Conservation (phyloP, 176 grass and related monocot genomes). For the Urochloa ruziziensis region DNA sequence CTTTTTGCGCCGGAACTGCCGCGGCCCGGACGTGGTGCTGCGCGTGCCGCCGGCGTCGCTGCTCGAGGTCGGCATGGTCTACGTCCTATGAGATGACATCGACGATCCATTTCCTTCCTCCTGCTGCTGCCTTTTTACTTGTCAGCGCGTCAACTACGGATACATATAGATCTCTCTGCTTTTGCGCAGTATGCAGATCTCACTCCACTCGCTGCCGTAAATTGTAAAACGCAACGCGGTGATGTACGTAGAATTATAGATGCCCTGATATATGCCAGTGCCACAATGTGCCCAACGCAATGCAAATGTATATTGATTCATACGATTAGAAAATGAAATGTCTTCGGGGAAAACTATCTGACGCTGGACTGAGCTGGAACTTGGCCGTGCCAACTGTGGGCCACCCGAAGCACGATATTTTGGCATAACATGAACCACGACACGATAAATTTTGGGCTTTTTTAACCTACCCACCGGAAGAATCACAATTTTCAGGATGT, state of each 20-base stretch:
- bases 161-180: background rate
- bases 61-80: constrained; percentile 99
- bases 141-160: background rate
- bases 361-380: too few relatives aligned
- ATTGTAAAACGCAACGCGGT: background rate
- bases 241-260: background rate
- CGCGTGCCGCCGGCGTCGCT: constrained; percentile 88
- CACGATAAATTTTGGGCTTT: too few relatives aligned
- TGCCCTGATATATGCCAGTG: background rate
- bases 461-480: too few relatives aligned
- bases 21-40: constrained; percentile 77
- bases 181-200: background rate
- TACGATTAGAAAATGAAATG: background rate
- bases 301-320: background rate
- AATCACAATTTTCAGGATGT: too few relatives aligned
- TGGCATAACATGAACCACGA: too few relatives aligned
- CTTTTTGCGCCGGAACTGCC: constrained; percentile 86
- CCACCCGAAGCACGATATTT: too few relatives aligned
- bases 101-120: background rate
- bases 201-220: background rate
- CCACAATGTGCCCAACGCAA: background rate
- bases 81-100: constrained; percentile 56
- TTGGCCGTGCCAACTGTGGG: too few relatives aligned
- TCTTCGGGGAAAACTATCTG: background rate
- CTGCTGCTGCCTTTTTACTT: too few relatives aligned